Percentiles rank a stretch among this genome's conserved stretches.
These are phyloP conservation scores for Debaryomyces nepalensis DNA, from an alignment of 1,139 yeast genomes.

Conservation along the genomic window DNA sequence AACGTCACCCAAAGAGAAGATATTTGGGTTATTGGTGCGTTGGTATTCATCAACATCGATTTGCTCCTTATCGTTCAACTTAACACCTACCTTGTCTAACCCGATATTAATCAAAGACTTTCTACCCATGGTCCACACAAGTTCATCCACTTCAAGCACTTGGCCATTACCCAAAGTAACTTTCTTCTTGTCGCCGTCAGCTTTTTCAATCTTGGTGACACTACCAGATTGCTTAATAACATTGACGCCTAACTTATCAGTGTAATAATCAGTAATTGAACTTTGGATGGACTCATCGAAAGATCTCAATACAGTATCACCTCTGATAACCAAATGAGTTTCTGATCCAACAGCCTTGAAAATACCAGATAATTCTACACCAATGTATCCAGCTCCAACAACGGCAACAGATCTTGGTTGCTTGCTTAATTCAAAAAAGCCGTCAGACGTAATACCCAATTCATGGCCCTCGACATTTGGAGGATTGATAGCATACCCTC, in stretches of 20 bases:
- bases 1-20: slow-evolving; percentile 92
- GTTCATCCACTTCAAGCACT: slow-evolving; percentile 70
- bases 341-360: slow-evolving; percentile 89
- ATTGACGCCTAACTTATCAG: slow-evolving; percentile 73
- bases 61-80: slow-evolving; percentile 60
- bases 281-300: slow-evolving; percentile 84
- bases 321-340: slow-evolving; percentile 86
- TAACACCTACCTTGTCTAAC: slow-evolving; percentile 74
- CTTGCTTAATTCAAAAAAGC: slow-evolving; percentile 75
- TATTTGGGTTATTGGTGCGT: slow-evolving; percentile 69
- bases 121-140: slow-evolving; percentile 96
- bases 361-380: slow-evolving; percentile 93
- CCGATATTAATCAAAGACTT: slow-evolving; percentile 74
- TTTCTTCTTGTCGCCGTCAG: slow-evolving; percentile 62
- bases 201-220: slow-evolving; percentile 64
- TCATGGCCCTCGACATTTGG: slow-evolving; percentile 77
- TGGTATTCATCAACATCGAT: slow-evolving; percentile 86
- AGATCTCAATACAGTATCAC: slow-evolving; percentile 83
- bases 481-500: slow-evolving; percentile 84
- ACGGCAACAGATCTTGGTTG: slow-evolving; percentile 94
- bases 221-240: slow-evolving; percentile 68
- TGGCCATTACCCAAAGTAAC: slow-evolving; percentile 60
- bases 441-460: slow-evolving; percentile 86
- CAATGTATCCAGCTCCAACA: slow-evolving; percentile 98
- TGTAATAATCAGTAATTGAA: slow-evolving; percentile 79